Conservation (phyloP, 805 yeast genomes). For the Hanseniaspora guilliermondii region DNA sequence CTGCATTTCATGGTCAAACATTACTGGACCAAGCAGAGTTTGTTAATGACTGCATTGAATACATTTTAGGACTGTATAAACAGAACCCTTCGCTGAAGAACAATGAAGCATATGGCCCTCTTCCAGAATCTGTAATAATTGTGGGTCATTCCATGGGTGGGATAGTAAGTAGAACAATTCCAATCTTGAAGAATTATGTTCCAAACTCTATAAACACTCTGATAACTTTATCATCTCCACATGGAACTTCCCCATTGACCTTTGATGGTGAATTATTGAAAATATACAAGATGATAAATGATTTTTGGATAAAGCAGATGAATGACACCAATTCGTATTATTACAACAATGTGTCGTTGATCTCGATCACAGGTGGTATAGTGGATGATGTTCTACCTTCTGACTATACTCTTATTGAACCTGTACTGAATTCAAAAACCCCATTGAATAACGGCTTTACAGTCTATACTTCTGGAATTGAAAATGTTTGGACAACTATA, state of each 20-base stretch:
- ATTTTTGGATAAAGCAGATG: conserved; percentile 65
- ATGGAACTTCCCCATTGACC: conserved; percentile 81
- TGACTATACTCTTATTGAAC: conserved; percentile 68
- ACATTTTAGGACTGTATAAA: conserved; percentile 56
- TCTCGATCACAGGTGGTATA: conserved; percentile 84
- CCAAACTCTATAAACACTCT: conserved; percentile 69
- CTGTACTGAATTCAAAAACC: conserved; percentile 42
- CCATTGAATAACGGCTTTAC: conserved; percentile 55
- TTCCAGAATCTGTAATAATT: conserved; percentile 60
- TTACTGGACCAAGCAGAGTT: conserved; percentile 88
- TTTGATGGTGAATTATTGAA: conserved; percentile 78
- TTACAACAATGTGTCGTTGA: conserved; percentile 43
- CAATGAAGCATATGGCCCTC: conserved; percentile 18
- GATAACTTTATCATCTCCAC: conserved; percentile 81
- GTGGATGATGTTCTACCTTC: conserved; percentile 74
- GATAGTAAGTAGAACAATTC: conserved; percentile 74
- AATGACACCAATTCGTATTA: conserved; percentile 22
- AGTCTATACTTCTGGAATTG: conserved; percentile 73
- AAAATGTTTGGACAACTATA: conserved; percentile 83
- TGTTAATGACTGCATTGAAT: conserved; percentile 71
- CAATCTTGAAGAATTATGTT: conserved; percentile 63
- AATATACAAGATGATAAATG: conserved; percentile 60
- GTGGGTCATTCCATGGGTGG: conserved; percentile 98
- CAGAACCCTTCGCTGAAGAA: conserved; percentile 21
- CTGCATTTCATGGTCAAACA: conserved; percentile 92